phyloP scores from a whole-genome alignment of 352 stramenopile genomes.

The Phytophthora sojae region DNA sequence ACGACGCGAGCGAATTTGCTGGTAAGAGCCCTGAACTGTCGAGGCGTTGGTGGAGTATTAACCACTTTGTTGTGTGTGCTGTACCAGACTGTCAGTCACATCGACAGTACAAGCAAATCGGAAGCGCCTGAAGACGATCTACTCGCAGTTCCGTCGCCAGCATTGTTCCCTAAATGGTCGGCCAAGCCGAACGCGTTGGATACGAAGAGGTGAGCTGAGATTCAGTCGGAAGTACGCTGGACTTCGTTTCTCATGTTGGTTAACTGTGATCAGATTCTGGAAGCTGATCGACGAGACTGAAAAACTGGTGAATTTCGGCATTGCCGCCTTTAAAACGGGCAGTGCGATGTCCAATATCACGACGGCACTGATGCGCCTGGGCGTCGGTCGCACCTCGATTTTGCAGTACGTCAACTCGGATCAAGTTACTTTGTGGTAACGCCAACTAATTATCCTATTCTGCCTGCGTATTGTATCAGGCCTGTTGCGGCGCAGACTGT shows the following conservation, averaged over 20 bases:
- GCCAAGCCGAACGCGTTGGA: constrained; percentile 45
- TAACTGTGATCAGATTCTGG: constrained; percentile 52
- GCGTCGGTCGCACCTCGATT: constrained; percentile 63
- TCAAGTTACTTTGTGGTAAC: neutral
- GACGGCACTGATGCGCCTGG: constrained; percentile 58
- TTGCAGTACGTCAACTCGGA: constrained; percentile 50
- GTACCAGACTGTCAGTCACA: constrained; percentile 20
- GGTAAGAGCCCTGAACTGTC: constrained; percentile 32
- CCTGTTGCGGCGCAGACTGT: constrained; percentile 55
- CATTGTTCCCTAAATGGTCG: constrained; percentile 39
- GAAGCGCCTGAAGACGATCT: constrained; percentile 76
- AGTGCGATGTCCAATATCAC: constrained; percentile 52
- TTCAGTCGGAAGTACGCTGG: neutral
- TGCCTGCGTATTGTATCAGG: constrained; percentile 28
- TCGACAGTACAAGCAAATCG: constrained; percentile 44
- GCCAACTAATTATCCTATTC: neutral
- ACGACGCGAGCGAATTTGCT: constrained; percentile 38
- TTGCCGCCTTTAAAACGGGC: constrained; percentile 55
- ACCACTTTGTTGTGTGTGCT: neutral
- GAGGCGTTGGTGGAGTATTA: neutral
- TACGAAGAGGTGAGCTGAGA: constrained; percentile 49
- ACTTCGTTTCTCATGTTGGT: neutral
- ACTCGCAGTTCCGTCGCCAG: constrained; percentile 54
- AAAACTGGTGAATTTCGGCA: constrained; percentile 73
- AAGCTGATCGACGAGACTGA: constrained; percentile 72